Base-by-base conservation (phyloP, 176 grass and related monocot genomes). In the Rhynchospora breviuscula region DNA sequence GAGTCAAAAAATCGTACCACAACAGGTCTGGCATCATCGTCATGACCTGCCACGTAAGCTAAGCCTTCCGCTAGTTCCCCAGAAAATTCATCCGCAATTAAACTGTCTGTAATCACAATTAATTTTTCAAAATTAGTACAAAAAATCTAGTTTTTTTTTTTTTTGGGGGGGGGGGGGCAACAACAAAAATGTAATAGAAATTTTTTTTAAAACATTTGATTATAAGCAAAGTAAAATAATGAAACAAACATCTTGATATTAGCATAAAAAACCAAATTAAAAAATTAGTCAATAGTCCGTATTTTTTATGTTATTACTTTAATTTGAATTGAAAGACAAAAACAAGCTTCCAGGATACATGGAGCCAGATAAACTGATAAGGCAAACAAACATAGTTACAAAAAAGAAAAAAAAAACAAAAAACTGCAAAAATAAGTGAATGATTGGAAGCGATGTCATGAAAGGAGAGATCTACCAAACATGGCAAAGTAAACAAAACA, bases 51-150 rank as follows among this genome's bases (percentile, higher is more conserved):
- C 74, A 99, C 97, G 84, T 93, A 96, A 10, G 97, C 91, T 14
- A 92, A 71, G 58, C 97, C 97, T n/a, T 95, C 91, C 3, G 89
- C 86, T 22, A 99, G 77, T 85, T 99, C 97, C n/a, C 83, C 88
- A 23, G 91, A 92, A 86, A 99, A 99, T 86, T 99, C 97, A 69
- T 99, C 97, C 79, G 97, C 97, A 51, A 96, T 95, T 56, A 99
- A 85, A 84, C 91, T 91, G 48, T 99, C 97, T 99, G 89, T 78
- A 75, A 63, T 49, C 57, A 87, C 21, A 12, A 85, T 81, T 84
- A 47, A 19, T 59, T 40, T 40, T 40, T 40, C 35, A 40, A 40
- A 40, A 40, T 40, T 40, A 40, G 35, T 40, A 40, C 35, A 40
- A 40, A 40, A 40, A 40, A 40, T 40, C 35, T 5, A 40, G 35